Evolutionary conservation across 352 stramenopile genomes (phyloP).

Genomic region (Phytophthora uliginosa): DNA sequence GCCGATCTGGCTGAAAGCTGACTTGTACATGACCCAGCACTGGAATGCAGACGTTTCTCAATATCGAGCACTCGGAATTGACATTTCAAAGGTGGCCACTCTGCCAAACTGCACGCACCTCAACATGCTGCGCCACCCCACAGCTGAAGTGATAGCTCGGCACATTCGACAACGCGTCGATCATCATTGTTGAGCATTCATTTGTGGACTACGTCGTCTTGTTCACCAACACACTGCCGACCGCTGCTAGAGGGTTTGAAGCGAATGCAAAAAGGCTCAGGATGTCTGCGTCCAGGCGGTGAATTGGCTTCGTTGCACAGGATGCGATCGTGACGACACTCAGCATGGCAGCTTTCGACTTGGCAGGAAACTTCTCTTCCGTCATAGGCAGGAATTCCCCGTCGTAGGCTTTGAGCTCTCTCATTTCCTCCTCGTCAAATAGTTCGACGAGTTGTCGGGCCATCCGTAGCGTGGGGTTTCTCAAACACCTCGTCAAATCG

Average conservation of each 20-base stretch:
- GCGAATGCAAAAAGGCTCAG: background rate
- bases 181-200: no score
- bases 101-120: slow-evolving; percentile 42
- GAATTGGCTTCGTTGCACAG: no score
- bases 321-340: background rate
- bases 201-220: no score
- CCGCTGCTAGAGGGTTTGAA: background rate
- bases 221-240: no score
- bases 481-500: background rate
- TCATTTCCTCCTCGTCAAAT: background rate
- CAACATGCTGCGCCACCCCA: slow-evolving; percentile 41
- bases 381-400: background rate
- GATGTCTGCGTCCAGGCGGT: no score
- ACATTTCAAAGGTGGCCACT: slow-evolving; percentile 18
- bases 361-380: background rate
- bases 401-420: background rate
- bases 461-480: background rate
- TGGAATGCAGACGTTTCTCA: slow-evolving; percentile 36
- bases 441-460: background rate
- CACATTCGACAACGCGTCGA: background rate
- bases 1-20: slow-evolving; percentile 22
- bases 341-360: background rate
- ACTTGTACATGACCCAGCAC: slow-evolving; percentile 51
- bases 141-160: slow-evolving; percentile 36
- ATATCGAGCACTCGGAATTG: slow-evolving; percentile 22